Base-by-base conservation (phyloP, 2,329 filamentous ascomycete genomes). In the Aspergillus piperis region DNA sequence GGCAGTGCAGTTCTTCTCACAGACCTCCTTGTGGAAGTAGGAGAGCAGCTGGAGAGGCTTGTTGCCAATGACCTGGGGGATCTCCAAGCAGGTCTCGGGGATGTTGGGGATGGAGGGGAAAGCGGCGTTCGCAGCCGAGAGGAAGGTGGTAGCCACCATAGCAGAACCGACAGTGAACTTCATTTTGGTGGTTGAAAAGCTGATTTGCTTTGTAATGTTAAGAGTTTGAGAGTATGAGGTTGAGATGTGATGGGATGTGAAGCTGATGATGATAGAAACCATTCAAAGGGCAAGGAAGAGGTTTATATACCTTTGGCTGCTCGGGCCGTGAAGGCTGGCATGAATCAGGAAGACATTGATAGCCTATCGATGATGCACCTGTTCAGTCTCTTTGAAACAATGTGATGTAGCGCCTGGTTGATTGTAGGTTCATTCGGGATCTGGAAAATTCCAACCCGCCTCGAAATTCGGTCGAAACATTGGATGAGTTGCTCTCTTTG, bases 11-110 rank as follows among this genome's bases (percentile, higher is more conserved):
- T 57, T 54, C 58, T 62, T 53, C 36, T 60, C 48, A 27, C 60
- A 62, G 2, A 58, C 60, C 15, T 60, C 38, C 13, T 52, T 60
- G 30, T 57, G 15, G 57, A 62, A 62, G 55, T 61, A 61, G n/a
- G 49, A 23, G 21, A 60, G 27, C 30, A 62, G 48, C 27, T 57
- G 51, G 11, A 57, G 21, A 42, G 60, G 60, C 23, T 62, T 62
- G 38, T 60, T 51, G 36, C 60, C 60, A 13, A 62, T 11, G 21
- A 57, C 53, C 23, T 60, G 25, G 42, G 60, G 53, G 21, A 62
- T 62, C 21, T 57, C 41, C 23, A 54, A 25, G 38, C 60, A 62
- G 15, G 38, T 55, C 17, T 54, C 36, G 19, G 60, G 60, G 25
- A 61, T 39, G 54, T 44, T 47, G 39, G 53, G 39, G 15, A 55